Evolutionary conservation across 345 rosid genomes (phyloP), one percentile per base, ranked within the genome.

Genomic region (Viola odorata): DNA sequence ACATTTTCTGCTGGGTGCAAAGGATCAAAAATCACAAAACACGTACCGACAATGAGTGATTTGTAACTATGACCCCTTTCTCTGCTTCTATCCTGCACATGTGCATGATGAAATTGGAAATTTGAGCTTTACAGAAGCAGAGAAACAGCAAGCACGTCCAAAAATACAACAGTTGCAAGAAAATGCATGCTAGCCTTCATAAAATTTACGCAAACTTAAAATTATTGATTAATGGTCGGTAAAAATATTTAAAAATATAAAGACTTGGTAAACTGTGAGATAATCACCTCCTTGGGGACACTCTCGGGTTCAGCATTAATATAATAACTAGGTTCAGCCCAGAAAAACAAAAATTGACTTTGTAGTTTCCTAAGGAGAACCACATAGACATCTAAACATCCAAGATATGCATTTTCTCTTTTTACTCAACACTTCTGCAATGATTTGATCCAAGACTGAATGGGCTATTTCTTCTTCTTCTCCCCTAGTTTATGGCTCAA

Each of bases 51-150:
- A 94, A 74, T n/a, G 99, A 90, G 61, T 89, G 99, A 66, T 86
- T 86, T 63, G 95, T 94, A 58, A 94, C 76, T 39, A 87, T 77
- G 69, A 94, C 84, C 40, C 96, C 96, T 78, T 90, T 88, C 77
- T 94, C 97, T 56, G 91, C 86, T 78, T 94, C 99, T 53, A 74
- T 85, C 99, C 99, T 89, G 50, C 8, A 9, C 8, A 47, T 23
- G 87, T 57, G 61, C 48, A 75, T 48, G 49, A 49, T 37, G 37
- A 56, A 55, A 45, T 61, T 41, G 44, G 48, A 69, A 50, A 50
- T 58, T 58, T 51, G 12, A 23, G 32, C 58, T 45, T 60, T 60
- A 9, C 50, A 57, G 66, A 69, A 49, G 49, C 41, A 64, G 52
- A 69, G 39, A 55, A 50, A 7, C 40, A 41, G 37, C 39, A 60